Conservation (phyloP, 2,329 filamentous ascomycete genomes). For the Aplosporella prunicola region DNA sequence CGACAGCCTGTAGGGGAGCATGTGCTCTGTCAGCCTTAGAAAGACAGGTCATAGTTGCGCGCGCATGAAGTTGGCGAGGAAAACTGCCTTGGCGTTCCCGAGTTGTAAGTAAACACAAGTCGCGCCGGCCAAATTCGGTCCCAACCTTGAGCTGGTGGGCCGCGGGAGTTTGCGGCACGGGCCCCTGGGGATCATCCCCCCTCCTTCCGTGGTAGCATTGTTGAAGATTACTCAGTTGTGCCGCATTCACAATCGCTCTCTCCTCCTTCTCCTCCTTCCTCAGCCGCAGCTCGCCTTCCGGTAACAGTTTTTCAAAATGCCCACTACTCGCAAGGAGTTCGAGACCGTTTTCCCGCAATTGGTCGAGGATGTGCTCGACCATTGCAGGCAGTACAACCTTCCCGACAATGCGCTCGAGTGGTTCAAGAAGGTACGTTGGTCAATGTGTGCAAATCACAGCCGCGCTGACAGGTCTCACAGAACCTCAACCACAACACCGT, state of each 20-base stretch:
- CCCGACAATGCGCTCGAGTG: constrained; percentile 73
- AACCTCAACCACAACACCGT: constrained; percentile 76
- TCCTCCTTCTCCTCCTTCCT: background rate
- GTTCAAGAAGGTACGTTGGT: constrained; percentile 61
- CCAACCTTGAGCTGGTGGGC: too few species aligned
- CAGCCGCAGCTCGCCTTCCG: background rate
- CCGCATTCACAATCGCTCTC: background rate
- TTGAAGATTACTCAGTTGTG: too few species aligned
- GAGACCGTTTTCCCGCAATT: constrained; percentile 83
- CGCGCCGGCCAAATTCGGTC: too few species aligned
- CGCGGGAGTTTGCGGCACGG: too few species aligned
- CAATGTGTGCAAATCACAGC: constrained; percentile 6
- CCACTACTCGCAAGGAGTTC: constrained; percentile 74
- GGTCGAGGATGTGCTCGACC: constrained; percentile 67
- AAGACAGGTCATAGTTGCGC: constrained; percentile 16
- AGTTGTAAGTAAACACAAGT: too few species aligned
- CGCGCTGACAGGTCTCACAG: constrained; percentile 38
- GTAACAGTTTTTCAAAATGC: constrained; percentile 41
- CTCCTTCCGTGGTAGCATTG: too few species aligned
- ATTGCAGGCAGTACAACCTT: constrained; percentile 73
- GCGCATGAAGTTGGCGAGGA: too few species aligned
- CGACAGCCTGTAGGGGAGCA: constrained; percentile 69
- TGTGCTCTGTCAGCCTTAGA: constrained; percentile 41
- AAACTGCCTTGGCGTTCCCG: too few species aligned
- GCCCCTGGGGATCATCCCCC: too few species aligned